Percentiles rank a stretch among this genome's conserved stretches.
These are phyloP conservation scores for Lactuca sativa DNA, from an alignment of 129 eudicot genomes.

Conservation along the genomic window DNA sequence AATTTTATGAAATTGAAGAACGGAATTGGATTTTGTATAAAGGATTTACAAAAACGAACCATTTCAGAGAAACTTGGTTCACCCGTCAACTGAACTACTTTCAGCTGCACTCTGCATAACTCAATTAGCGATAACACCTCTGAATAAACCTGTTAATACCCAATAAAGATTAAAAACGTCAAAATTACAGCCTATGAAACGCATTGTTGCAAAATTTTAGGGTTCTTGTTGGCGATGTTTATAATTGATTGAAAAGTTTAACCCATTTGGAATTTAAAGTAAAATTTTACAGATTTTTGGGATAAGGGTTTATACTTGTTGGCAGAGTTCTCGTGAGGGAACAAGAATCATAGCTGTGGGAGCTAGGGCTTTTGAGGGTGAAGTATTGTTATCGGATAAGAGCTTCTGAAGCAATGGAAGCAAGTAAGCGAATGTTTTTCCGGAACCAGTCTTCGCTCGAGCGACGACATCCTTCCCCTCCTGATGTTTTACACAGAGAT, in stretches of 20 bases:
- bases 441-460: conserved; percentile 93
- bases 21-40: neutral
- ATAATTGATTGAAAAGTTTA: neutral
- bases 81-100: conserved; percentile 74
- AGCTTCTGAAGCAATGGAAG: conserved; percentile 92
- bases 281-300: neutral
- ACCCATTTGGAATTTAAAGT: neutral
- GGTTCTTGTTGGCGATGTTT: neutral
- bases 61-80: conserved; percentile 54
- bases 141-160: conserved; percentile 57
- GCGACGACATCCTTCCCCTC: conserved; percentile 95
- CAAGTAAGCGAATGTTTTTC: conserved; percentile 89
- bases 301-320: conserved; percentile 47
- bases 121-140: conserved; percentile 75
- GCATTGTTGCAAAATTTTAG: too few species aligned
- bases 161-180: neutral
- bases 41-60: conserved; percentile 42
- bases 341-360: conserved; percentile 71
- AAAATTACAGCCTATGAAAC: neutral
- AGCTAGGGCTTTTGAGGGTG: conserved; percentile 43
- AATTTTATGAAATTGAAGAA: neutral
- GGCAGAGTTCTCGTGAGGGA: conserved; percentile 84
- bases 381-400: conserved; percentile 37
- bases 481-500: conserved; percentile 28
- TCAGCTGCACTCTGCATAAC: conserved; percentile 74